Evolutionary conservation across 2,329 filamentous ascomycete genomes (phyloP).

Genomic region (Trichoderma afroharzianum): DNA sequence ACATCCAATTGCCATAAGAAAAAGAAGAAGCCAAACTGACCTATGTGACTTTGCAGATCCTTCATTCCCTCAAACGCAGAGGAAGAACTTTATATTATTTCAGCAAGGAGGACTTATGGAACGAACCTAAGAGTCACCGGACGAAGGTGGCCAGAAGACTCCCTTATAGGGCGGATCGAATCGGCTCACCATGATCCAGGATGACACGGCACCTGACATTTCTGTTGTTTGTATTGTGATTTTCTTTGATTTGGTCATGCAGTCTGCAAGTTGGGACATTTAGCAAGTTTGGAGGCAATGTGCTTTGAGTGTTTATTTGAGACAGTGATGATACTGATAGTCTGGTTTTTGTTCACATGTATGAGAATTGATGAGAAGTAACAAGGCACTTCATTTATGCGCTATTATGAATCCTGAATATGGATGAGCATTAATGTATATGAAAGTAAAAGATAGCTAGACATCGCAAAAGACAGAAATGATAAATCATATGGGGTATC

Average conservation of each 20-base stretch:
- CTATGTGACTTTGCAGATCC: constrained; percentile 27
- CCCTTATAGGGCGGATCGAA: neutral
- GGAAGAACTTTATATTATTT: constrained; percentile 58
- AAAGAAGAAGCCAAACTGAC: neutral
- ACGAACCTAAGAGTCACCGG: neutral
- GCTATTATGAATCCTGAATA: neutral
- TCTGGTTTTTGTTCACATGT: neutral
- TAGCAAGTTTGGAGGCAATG: neutral
- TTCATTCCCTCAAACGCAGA: constrained; percentile 46
- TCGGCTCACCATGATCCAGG: neutral
- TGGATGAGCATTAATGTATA: neutral
- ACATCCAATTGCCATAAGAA: neutral
- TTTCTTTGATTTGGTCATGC: neutral
- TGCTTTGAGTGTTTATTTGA: neutral
- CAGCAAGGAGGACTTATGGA: constrained; percentile 38
- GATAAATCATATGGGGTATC: constrained; percentile 26
- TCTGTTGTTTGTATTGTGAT: neutral
- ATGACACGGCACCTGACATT: too few species aligned
- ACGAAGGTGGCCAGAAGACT: neutral
- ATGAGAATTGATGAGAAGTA: neutral
- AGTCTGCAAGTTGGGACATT: neutral
- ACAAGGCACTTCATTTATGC: neutral
- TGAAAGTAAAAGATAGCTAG: neutral
- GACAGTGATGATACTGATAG: neutral
- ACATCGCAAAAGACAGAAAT: neutral